A percentile compares a stretch with the other conserved stretches of the same genome.
Conservation (phyloP, 495 filamentous ascomycete species). For the Penicillium canescens region DNA sequence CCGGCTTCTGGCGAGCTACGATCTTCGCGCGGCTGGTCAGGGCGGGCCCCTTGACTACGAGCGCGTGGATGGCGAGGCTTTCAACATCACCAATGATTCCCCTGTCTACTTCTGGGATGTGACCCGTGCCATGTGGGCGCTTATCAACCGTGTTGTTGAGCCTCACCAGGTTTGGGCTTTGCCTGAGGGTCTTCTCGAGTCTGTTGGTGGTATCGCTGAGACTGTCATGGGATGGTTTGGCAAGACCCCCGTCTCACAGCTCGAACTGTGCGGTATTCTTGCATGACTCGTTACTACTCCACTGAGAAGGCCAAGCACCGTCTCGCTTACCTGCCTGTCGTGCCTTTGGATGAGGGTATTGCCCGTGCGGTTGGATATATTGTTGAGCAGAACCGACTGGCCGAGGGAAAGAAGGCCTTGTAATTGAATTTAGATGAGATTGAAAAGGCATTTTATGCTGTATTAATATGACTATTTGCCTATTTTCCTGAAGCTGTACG, state of each 20-base stretch:
- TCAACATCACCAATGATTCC: slow-evolving; percentile 91
- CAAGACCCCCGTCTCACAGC: slow-evolving; percentile 74
- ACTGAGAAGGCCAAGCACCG: slow-evolving; percentile 80
- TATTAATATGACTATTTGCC: slow-evolving; percentile 25
- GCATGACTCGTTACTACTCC: slow-evolving; percentile 84
- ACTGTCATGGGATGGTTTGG: slow-evolving; percentile 63
- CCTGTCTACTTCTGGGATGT: slow-evolving; percentile 98
- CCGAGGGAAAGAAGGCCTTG: slow-evolving; percentile 45
- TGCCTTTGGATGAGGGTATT: slow-evolving; percentile 75
- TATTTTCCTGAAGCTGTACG: too few species aligned
- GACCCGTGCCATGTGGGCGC: slow-evolving; percentile 72
- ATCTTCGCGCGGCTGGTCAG: slow-evolving; percentile 50
- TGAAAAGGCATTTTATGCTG: slow-evolving; percentile 14
- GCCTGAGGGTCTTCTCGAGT: slow-evolving; percentile 59
- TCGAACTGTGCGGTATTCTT: slow-evolving; percentile 69
- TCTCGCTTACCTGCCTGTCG: slow-evolving; percentile 73
- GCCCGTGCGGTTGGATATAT: slow-evolving; percentile 66
- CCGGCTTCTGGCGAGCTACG: slow-evolving; percentile 64
- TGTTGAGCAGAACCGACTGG: slow-evolving; percentile 47
- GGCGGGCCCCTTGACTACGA: slow-evolving; percentile 69
- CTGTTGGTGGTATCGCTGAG: slow-evolving; percentile 71
- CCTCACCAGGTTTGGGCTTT: slow-evolving; percentile 71
- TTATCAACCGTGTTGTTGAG: slow-evolving; percentile 63
- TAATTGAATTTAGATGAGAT: slow-evolving; percentile 19
- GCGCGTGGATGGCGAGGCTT: slow-evolving; percentile 87